Conservation (phyloP, 1,139 yeast genomes). For the Wickerhamiella infanticola region DNA sequence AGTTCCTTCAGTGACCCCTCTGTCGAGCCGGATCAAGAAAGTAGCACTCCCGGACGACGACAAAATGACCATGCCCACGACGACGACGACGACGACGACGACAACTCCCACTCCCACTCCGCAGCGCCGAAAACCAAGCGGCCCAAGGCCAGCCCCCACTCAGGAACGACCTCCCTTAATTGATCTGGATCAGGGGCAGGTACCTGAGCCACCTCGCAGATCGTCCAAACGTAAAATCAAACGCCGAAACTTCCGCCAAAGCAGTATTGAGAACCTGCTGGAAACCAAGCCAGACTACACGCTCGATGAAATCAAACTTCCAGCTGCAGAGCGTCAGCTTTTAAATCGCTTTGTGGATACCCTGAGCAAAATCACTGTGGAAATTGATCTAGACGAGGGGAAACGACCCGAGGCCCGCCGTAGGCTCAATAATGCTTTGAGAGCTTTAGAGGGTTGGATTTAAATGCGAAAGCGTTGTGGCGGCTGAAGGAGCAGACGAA, state of each 20-base stretch:
- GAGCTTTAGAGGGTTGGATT: conserved; percentile 70
- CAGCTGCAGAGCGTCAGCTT: conserved; percentile 59
- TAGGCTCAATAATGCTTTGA: conserved; percentile 62
- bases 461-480: conserved; percentile 8
- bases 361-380: conserved; percentile 68
- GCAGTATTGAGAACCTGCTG: background rate
- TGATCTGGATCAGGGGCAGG: background rate
- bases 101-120: no score
- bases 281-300: background rate
- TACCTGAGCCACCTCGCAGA: background rate
- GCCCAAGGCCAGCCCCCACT: background rate
- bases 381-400: conserved; percentile 71
- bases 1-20: background rate
- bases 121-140: background rate
- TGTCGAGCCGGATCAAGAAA: background rate
- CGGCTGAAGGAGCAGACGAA: background rate
- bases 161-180: background rate
- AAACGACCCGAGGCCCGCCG: conserved; percentile 69
- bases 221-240: background rate
- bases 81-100: no score
- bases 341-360: conserved; percentile 78
- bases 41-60: background rate
- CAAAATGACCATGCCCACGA: background rate
- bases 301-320: conserved; percentile 57
- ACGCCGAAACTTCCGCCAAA: conserved; percentile 1